Base-by-base conservation (phyloP, 2,329 filamentous ascomycete genomes). In the Ceratocystis albifundus region DNA sequence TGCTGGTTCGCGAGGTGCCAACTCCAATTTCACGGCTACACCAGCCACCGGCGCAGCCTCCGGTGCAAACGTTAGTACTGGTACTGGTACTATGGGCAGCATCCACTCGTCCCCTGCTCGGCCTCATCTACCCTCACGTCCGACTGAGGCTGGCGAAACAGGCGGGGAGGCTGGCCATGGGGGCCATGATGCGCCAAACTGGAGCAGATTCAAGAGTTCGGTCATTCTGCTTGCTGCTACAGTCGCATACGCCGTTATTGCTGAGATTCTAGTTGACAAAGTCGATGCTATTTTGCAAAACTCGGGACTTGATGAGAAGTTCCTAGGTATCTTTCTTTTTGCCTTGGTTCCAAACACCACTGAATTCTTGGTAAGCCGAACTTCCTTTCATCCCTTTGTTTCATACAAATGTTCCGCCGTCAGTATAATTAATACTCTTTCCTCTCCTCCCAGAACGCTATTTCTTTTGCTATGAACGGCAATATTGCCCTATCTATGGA, bases 401-500 rank as follows among this genome's bases (percentile, higher is more conserved):
- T 57, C 44, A 28, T 28, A 36, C 8, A 59, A n/a, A 45, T 32
- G 4, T 15, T 17, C 30, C 6, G 15, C 30, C 69, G 8, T 53
- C 25, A 25, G 25, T n/a, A 69, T 67, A 70, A 67, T 69, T 70
- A 66, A 70, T 53, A 41, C 45, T 15, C 48, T 30, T 22, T 10
- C 20, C 12, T 17, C 12, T 53, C 15, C 8, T 10, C 25, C 10
- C 36, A 91, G 86, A 99, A 99, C 76, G 94, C 93, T 74, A 99
- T 99, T 68, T 96, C 92, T 0, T 99, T 99, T 74, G 94, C 94
- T 65, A 99, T 99, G 93, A 97, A 99, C 73, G 94, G 94, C 68
- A 99, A 99, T 75, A 97, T 99, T 75, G 94, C 94, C 0, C 79
- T 99, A 20, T 96, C 91, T 46, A 99, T 99, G 94, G 94, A 99